phyloP scores from a whole-genome alignment of 306 rosid species.

The Cicer pinnatifidum region DNA sequence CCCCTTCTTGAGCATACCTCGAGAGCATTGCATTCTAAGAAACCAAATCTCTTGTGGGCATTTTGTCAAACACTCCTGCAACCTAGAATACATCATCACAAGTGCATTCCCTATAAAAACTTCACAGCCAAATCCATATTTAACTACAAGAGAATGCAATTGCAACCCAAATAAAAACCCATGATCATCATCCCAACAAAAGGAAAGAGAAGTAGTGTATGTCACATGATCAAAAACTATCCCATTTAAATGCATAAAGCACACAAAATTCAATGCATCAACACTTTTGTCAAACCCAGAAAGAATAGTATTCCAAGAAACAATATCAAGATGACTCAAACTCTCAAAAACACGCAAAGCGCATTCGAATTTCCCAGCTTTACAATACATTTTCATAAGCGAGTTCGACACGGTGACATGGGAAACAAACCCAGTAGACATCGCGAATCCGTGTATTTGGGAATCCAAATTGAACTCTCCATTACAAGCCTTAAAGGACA shows the following conservation, averaged over 20 bases:
- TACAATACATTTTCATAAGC: slow-evolving; percentile 79
- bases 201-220: slow-evolving; percentile 63
- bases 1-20: slow-evolving; percentile 77
- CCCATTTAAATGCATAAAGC: slow-evolving; percentile 61
- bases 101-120: slow-evolving; percentile 79
- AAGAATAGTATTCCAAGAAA: slow-evolving; percentile 90
- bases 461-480: slow-evolving; percentile 56
- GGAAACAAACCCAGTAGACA: slow-evolving; percentile 60
- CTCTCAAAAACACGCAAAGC: slow-evolving; percentile 62
- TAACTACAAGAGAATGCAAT: slow-evolving; percentile 63
- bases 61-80: slow-evolving; percentile 70
- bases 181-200: slow-evolving; percentile 54
- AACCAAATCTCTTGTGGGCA: slow-evolving; percentile 63
- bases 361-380: slow-evolving; percentile 54
- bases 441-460: slow-evolving; percentile 63
- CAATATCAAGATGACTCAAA: slow-evolving; percentile 60
- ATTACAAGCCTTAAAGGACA: slow-evolving; percentile 79
- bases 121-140: slow-evolving; percentile 65
- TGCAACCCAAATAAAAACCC: slow-evolving; percentile 70
- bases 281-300: slow-evolving; percentile 67
- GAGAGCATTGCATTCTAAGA: slow-evolving; percentile 83
- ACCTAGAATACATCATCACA: slow-evolving; percentile 71
- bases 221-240: slow-evolving; percentile 71
- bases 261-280: slow-evolving; percentile 63
- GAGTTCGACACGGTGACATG: slow-evolving; percentile 64